Percentiles rank a stretch among this genome's conserved stretches.
Evolutionary conservation across 345 rosid genomes (phyloP).

Genomic region (Lepidium sativum): DNA sequence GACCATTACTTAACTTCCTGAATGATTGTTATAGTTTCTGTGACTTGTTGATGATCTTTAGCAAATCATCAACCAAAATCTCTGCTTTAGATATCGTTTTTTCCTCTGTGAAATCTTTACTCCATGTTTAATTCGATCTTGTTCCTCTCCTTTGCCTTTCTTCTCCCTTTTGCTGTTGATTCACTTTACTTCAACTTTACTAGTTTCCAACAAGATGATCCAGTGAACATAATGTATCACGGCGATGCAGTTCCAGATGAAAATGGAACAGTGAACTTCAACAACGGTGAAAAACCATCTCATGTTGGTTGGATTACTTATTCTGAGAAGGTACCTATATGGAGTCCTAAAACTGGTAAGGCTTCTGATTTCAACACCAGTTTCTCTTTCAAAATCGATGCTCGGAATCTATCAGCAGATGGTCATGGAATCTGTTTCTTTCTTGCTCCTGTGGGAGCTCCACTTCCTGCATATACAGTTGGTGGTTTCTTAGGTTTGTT

Average conservation of each 20-base stretch:
- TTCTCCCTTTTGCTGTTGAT: conserved; percentile 7
- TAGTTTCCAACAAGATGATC: neutral
- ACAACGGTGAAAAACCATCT: neutral
- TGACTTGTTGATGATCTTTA: too few species aligned
- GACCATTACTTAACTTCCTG: neutral
- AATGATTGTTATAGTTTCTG: neutral
- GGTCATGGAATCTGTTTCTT: conserved; percentile 27
- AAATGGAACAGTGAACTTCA: conserved; percentile 10
- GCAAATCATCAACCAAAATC: neutral
- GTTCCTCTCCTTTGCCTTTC: neutral
- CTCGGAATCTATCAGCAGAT: neutral
- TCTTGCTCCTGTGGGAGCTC: conserved; percentile 20
- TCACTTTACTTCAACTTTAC: conserved; percentile 14
- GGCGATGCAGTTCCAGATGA: conserved; percentile 1
- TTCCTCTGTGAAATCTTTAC: neutral
- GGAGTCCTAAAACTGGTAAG: conserved; percentile 5
- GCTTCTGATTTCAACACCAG: conserved; percentile 6
- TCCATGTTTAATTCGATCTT: conserved; percentile 7
- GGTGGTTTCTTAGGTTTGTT: conserved; percentile 34
- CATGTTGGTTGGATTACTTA: conserved; percentile 21
- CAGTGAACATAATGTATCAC: neutral
- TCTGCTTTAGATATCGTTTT: neutral
- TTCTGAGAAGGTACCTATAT: neutral
- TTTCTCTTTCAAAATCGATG: conserved; percentile 20
- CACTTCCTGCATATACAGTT: conserved; percentile 26